Percentiles rank a stretch among this genome's conserved stretches.
phyloP scores from a whole-genome alignment of 352 stramenopile species.

The Phytophthora crassamura region DNA sequence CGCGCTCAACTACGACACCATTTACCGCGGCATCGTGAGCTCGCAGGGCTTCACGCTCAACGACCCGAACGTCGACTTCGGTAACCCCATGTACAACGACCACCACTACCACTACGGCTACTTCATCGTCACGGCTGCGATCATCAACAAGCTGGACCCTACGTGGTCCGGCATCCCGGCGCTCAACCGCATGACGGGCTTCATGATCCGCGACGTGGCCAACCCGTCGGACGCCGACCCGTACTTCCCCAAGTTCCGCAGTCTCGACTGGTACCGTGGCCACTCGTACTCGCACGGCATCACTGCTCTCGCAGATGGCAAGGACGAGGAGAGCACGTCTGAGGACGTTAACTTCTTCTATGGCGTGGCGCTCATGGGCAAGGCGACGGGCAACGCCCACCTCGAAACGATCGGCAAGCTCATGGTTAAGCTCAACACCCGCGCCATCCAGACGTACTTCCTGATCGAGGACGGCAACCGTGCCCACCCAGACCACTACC shows the following conservation, averaged over 20 bases:
- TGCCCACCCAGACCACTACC: conserved; percentile 46
- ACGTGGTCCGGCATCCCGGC: conserved; percentile 38
- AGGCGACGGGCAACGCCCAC: conserved; percentile 36
- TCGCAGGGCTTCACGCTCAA: conserved; percentile 50
- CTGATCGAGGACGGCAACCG: conserved; percentile 52
- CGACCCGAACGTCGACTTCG: conserved; percentile 55
- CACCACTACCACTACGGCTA: conserved; percentile 66
- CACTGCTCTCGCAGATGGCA: conserved; percentile 48
- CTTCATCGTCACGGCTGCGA: conserved; percentile 45
- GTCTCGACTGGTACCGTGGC: conserved; percentile 56
- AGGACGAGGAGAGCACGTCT: conserved; percentile 59
- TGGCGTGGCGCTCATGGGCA: conserved; percentile 45
- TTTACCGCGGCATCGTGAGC: conserved; percentile 57
- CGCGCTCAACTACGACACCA: conserved; percentile 50
- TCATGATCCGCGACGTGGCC: conserved; percentile 51
- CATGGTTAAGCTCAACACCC: conserved; percentile 57
- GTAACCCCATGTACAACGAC: conserved; percentile 67
- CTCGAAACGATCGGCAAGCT: conserved; percentile 52
- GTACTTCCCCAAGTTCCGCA: conserved; percentile 53
- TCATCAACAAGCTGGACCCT: conserved; percentile 53
- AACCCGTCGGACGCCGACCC: conserved; percentile 48
- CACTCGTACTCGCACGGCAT: conserved; percentile 63
- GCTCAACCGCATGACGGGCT: conserved; percentile 47
- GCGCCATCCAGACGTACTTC: conserved; percentile 58
- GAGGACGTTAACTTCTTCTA: conserved; percentile 64